Percentiles rank a stretch among this genome's conserved stretches.
Conservation (phyloP, 2,329 filamentous ascomycete species). For the Colletotrichum cereale region DNA sequence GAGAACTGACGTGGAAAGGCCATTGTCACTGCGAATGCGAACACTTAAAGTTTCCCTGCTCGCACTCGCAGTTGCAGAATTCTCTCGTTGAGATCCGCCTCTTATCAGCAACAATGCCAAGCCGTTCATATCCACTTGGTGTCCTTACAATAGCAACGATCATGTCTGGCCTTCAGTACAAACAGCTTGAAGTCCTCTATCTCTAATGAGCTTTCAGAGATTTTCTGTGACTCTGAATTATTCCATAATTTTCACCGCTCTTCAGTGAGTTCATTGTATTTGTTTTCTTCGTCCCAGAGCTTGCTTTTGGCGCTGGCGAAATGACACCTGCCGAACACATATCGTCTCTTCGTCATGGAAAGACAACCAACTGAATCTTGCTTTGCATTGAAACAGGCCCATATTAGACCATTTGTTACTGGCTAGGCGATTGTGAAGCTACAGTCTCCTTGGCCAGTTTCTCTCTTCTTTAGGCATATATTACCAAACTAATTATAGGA, state of each 20-base stretch:
- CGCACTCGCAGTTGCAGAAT: neutral
- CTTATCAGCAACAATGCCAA: neutral
- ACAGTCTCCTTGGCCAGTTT: no score
- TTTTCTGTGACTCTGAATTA: neutral
- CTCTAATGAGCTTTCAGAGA: accelerated
- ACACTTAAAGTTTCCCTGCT: neutral
- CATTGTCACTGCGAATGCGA: neutral
- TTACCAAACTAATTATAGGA: no score
- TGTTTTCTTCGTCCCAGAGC: neutral
- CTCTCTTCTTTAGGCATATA: no score
- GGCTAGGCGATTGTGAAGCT: no score
- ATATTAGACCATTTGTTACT: no score
- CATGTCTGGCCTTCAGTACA: neutral
- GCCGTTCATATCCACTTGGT: neutral
- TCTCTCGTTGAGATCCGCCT: neutral
- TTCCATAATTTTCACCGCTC: neutral
- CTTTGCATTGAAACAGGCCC: no score
- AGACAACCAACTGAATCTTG: no score
- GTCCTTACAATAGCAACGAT: neutral
- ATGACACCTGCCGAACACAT: neutral
- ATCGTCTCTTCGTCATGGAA: no score
- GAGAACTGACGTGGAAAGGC: neutral
- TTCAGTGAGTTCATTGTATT: neutral
- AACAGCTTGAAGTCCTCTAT: neutral
- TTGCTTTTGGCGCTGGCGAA: neutral